A percentile compares a stretch with the other conserved stretches of the same genome.
These are phyloP conservation scores for Eucalyptus marginata DNA, from an alignment of 345 rosid genomes.

Conservation along the genomic window DNA sequence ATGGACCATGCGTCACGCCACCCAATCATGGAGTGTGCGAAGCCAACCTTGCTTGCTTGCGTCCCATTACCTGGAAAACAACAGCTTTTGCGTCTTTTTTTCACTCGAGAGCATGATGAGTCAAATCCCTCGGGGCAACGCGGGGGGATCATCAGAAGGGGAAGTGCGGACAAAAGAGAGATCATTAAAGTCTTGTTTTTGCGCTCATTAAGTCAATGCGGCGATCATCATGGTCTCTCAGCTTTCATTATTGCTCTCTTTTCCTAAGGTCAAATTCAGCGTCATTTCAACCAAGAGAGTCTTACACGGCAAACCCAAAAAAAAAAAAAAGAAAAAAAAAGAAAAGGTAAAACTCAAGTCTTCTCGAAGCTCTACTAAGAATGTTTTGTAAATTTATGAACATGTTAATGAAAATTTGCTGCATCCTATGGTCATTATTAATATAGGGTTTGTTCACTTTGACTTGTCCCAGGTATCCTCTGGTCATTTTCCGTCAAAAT, in stretches of 20 bases:
- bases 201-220: neutral
- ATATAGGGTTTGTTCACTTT: neutral
- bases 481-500: neutral
- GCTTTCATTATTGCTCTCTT: neutral
- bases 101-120: neutral
- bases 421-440: neutral
- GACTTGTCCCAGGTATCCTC: neutral
- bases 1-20: neutral
- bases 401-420: neutral
- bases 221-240: neutral
- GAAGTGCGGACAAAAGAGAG: neutral
- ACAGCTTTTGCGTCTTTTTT: neutral
- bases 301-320: neutral
- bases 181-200: neutral
- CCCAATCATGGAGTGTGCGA: neutral
- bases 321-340: neutral
- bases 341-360: neutral
- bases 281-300: neutral
- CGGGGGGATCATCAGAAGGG: neutral
- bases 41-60: neutral
- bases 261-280: neutral
- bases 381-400: neutral
- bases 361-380: neutral
- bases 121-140: neutral
- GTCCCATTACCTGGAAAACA: neutral